A percentile compares a stretch with the other conserved stretches of the same genome.
These are phyloP conservation scores for Rutstroemia sp. DNA, from an alignment of 2,329 filamentous ascomycete species.

Conservation along the genomic window DNA sequence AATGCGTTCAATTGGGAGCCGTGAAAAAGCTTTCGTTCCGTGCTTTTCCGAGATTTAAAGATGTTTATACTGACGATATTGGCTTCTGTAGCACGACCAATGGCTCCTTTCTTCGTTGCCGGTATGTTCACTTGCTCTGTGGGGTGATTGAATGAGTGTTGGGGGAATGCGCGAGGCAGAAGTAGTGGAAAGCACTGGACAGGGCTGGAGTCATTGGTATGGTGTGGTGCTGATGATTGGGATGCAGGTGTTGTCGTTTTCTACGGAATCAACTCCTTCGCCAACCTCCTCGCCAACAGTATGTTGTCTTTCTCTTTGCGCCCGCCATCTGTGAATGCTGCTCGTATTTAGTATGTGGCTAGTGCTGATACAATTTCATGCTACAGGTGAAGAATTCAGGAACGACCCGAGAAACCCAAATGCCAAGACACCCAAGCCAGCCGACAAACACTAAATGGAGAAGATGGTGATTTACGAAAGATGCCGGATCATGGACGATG, in stretches of 20 bases:
- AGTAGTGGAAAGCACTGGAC: too few relatives aligned
- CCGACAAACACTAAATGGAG: slow-evolving; percentile 26
- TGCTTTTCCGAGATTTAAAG: slow-evolving; percentile 1
- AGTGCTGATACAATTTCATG: slow-evolving; percentile 13
- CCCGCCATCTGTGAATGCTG: neutral
- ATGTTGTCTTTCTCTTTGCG: slow-evolving; percentile 35
- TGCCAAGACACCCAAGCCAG: slow-evolving; percentile 29
- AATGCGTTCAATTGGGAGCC: slow-evolving; percentile 14
- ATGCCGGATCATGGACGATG: neutral
- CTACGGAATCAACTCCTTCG: slow-evolving; percentile 84
- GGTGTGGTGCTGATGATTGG: slow-evolving; percentile 14
- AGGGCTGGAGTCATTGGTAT: too few relatives aligned
- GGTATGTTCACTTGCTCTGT: slow-evolving; percentile 53
- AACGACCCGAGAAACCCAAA: slow-evolving; percentile 89
- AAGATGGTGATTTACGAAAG: neutral
- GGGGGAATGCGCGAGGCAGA: too few relatives aligned
- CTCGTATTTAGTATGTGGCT: neutral
- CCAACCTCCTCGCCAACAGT: slow-evolving; percentile 73
- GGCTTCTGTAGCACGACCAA: slow-evolving; percentile 65
- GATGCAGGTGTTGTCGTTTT: slow-evolving; percentile 71
- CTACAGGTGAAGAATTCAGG: slow-evolving; percentile 83
- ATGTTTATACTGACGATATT: neutral
- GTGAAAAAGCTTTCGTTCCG: slow-evolving; percentile 10
- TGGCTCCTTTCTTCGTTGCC: slow-evolving; percentile 89
- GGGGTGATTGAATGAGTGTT: neutral